Conservation (phyloP, 352 stramenopile genomes). For the Phytophthora sansomeana region DNA sequence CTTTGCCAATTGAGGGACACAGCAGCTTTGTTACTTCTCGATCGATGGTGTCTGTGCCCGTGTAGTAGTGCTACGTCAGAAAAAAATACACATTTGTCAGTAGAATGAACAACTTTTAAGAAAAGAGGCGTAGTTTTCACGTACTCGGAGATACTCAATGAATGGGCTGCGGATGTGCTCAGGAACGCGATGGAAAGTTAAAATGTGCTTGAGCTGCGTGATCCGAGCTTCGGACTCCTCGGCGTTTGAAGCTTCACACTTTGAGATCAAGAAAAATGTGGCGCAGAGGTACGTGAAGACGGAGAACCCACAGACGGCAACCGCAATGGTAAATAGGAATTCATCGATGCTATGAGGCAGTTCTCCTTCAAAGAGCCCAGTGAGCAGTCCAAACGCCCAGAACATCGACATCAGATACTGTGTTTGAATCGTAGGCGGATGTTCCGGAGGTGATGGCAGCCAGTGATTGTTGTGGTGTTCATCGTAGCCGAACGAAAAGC, state of each 20-base stretch:
- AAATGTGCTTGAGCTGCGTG: slow-evolving; percentile 65
- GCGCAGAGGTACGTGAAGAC: slow-evolving; percentile 71
- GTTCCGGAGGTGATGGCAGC: slow-evolving; percentile 28
- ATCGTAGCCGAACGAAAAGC: slow-evolving; percentile 62
- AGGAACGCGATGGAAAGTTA: slow-evolving; percentile 59
- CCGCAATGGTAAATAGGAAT: slow-evolving; percentile 65
- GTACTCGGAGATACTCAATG: slow-evolving; percentile 57
- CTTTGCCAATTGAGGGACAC: slow-evolving; percentile 72
- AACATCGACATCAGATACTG: slow-evolving; percentile 66
- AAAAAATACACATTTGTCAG: not conserved
- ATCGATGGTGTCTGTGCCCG: slow-evolving; percentile 68
- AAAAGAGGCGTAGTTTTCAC: not conserved
- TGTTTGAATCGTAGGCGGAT: slow-evolving; percentile 11
- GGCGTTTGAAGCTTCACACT: slow-evolving; percentile 57
- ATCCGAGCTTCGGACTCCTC: slow-evolving; percentile 58
- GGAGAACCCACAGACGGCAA: slow-evolving; percentile 57
- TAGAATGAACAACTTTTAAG: not conserved
- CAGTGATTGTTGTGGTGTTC: slow-evolving; percentile 44
- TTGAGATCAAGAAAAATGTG: slow-evolving; percentile 75
- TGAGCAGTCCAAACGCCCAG: slow-evolving; percentile 62
- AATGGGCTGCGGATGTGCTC: slow-evolving; percentile 44
- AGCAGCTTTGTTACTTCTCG: slow-evolving; percentile 70
- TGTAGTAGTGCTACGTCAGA: slow-evolving; percentile 55
- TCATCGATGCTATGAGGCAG: slow-evolving; percentile 45
- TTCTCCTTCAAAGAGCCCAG: slow-evolving; percentile 60